Evolutionary conservation across 345 rosid species (phyloP), one percentile per base, ranked within the genome.

Genomic region (Crucihimalaya himalaica): DNA sequence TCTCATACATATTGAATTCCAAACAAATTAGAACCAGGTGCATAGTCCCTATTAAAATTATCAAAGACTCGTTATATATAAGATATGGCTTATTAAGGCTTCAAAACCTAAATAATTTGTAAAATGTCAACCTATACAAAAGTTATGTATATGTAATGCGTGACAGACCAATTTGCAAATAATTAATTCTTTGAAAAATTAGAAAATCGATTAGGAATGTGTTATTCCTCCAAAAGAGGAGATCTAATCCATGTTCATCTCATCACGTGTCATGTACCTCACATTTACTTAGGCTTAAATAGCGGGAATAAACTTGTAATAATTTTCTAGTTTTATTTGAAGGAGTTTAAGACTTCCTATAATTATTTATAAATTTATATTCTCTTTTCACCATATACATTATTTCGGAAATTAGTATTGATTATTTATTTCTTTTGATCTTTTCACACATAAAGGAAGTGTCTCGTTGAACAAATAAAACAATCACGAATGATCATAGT

Each of bases 231-330:
- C 62, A 5, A 60, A 68, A 67, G 57, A 40, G 63, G 63, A 61
- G 73, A 75, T 75, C 79, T 75, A 60, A 47, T 58, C 55, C 79
- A 68, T 60, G 73, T 68, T 59, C 78, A 51, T 60, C 48, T 51
- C 69, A 19, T 75, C 68, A 75, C 55, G 73, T 74, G 72, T 40
- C 73, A 74, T 61, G 73, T 65, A 66, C 20, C 27, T 66, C 14
- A 59, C 78, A 57, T 15, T 66, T 58, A 29, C 5, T 48, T 48
- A 67, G 54, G 55, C 73, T 68, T 40, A 16, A 67, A 59, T 51
- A 21, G 10, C 79, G 79, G 79, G 79, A 50, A 12, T 51, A 29
- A 23, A 35, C 65, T 65, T 65, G 51, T 46, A 56, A 35, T 55
- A 32, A n/a, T 53, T 8, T 25, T 42, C 11, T 34, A 29, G 6